A percentile compares a stretch with the other conserved stretches of the same genome.
These are phyloP conservation scores for Dothiorella sarmentorum DNA, from an alignment of 2,329 filamentous ascomycete genomes.

Conservation along the genomic window DNA sequence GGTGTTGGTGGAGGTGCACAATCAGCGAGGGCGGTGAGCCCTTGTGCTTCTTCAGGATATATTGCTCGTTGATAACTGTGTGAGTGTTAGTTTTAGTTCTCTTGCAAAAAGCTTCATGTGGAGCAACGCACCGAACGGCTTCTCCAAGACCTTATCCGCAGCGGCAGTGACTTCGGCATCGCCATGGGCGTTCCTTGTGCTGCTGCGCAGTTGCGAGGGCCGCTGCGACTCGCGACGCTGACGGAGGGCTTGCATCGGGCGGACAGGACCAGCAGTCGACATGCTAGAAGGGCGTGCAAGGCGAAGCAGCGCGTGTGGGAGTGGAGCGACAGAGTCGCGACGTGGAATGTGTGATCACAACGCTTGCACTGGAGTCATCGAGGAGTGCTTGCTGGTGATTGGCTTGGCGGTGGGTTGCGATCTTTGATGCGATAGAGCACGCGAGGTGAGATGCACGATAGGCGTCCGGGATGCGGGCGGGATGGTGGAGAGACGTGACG, in stretches of 20 bases:
- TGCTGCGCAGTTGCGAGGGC: constrained; percentile 27
- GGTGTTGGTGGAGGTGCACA: constrained; percentile 76
- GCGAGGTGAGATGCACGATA: background rate
- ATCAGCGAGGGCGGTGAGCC: constrained; percentile 75
- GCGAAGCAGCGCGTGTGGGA: background rate
- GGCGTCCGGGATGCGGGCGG: background rate
- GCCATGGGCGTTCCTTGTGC: constrained; percentile 23
- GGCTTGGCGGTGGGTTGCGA: background rate
- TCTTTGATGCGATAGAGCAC: background rate
- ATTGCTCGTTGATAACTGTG: constrained; percentile 67
- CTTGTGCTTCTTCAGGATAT: constrained; percentile 79
- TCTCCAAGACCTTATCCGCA: constrained; percentile 28
- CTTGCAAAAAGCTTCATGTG: background rate
- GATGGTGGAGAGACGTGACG: background rate
- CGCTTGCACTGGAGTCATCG: background rate
- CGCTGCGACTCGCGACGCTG: constrained; percentile 43
- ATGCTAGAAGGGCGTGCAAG: background rate
- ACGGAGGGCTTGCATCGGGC: constrained; percentile 42
- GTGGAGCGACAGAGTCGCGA: background rate
- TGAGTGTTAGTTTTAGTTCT: background rate
- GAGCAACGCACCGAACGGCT: constrained; percentile 30
- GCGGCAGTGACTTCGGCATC: constrained; percentile 30
- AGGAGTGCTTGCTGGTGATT: background rate
- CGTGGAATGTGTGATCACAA: background rate
- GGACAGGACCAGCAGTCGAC: constrained; percentile 30